Evolutionary conservation across 441 rosid genomes (phyloP).

Genomic region (Brassica balearica): DNA sequence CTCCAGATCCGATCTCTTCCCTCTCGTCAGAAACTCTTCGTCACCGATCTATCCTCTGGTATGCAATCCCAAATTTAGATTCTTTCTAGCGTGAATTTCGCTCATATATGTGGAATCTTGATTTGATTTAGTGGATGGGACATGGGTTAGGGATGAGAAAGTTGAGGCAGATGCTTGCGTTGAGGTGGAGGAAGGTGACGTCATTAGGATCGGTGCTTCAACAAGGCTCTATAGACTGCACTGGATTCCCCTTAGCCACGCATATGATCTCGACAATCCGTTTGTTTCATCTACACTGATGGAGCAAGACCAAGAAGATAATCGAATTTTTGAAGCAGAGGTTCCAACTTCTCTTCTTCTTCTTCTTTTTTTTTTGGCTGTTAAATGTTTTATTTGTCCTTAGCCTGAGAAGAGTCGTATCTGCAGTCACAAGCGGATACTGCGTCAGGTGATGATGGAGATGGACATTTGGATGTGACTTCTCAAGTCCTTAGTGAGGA

Average conservation of each 20-base stretch:
- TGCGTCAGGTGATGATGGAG: slow-evolving; percentile 43
- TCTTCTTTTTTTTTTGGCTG: slow-evolving; percentile 8
- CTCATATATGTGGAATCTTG: neutral
- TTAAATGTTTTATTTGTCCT: neutral
- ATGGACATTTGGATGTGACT: slow-evolving; percentile 46
- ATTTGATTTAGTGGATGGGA: slow-evolving; percentile 74
- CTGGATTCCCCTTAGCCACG: slow-evolving; percentile 77
- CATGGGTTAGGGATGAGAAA: slow-evolving; percentile 80
- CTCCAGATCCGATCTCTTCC: slow-evolving; percentile 67
- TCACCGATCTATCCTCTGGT: slow-evolving; percentile 84
- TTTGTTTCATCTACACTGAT: slow-evolving; percentile 49
- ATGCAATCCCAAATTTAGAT: slow-evolving; percentile 20
- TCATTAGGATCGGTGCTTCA: slow-evolving; percentile 74
- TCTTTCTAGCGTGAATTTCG: neutral
- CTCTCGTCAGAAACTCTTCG: slow-evolving; percentile 62
- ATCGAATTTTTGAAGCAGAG: slow-evolving; percentile 44
- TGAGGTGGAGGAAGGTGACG: slow-evolving; percentile 80
- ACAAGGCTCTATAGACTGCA: slow-evolving; percentile 82
- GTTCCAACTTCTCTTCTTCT: slow-evolving; percentile 37
- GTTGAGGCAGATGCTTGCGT: slow-evolving; percentile 64
- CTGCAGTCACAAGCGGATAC: slow-evolving; percentile 38
- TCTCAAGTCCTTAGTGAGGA: slow-evolving; percentile 53
- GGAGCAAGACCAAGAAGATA: slow-evolving; percentile 45
- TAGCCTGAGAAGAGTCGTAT: slow-evolving; percentile 16
- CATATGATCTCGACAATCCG: slow-evolving; percentile 62